Percentiles rank a stretch among this genome's conserved stretches.
phyloP scores from a whole-genome alignment of 2,329 filamentous ascomycete species.

The Colletotrichum sp. region DNA sequence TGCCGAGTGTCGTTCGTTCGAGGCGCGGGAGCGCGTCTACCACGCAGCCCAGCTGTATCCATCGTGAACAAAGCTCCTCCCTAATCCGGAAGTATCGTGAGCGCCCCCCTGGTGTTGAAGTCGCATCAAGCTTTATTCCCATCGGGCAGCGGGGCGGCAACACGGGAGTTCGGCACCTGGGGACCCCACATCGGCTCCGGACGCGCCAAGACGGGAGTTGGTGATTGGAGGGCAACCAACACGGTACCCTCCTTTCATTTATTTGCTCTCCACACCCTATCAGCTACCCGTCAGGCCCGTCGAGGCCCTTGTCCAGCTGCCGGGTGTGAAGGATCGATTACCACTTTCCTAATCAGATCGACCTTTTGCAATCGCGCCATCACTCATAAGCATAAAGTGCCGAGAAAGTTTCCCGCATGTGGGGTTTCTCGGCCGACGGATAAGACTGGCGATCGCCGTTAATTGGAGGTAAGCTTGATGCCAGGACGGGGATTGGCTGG shows the following conservation, averaged over 20 bases:
- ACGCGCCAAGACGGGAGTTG: background rate
- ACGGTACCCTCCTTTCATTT: background rate
- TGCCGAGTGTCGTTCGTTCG: background rate
- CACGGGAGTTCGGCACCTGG: background rate
- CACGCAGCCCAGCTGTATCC: background rate
- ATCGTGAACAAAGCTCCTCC: constrained; percentile 2
- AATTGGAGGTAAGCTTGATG: background rate
- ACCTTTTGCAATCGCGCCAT: background rate
- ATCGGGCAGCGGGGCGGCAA: background rate
- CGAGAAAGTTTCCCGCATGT: background rate
- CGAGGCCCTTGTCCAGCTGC: background rate
- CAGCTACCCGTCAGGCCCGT: background rate
- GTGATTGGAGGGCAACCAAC: background rate
- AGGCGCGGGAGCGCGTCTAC: background rate
- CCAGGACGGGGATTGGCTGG: background rate
- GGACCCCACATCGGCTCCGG: background rate
- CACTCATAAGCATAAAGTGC: background rate
- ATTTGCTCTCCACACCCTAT: background rate
- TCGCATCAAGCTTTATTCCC: background rate
- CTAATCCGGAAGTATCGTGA: constrained; percentile 9
- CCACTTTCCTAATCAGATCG: constrained; percentile 11
- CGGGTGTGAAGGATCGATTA: background rate
- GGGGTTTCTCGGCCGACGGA: background rate
- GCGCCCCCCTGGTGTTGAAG: background rate
- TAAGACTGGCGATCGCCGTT: background rate